phyloP scores from a whole-genome alignment of 192 early-diverging fungal species.

The Coemansia erecta region DNA sequence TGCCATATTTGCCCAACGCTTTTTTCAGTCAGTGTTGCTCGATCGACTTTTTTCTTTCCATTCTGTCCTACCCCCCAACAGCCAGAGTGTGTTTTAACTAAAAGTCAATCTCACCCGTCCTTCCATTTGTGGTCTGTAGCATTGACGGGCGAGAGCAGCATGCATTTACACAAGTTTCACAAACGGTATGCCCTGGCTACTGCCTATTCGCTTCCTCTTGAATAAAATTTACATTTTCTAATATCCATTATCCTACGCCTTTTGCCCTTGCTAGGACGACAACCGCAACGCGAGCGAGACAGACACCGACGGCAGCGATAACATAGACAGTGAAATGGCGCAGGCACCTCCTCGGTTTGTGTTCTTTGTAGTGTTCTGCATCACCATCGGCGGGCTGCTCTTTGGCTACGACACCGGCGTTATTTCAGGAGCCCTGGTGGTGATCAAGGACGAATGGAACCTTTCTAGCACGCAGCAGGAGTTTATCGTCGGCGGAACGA shows the following conservation, averaged over 20 bases:
- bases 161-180: background rate
- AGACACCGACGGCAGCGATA: constrained; percentile 4
- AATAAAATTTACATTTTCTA: background rate
- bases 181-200: background rate
- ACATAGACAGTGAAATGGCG: constrained; percentile 11
- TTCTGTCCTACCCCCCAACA: too few species aligned
- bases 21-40: background rate
- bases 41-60: background rate
- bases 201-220: too few species aligned
- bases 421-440: constrained; percentile 50
- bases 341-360: constrained; percentile 37
- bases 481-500: constrained; percentile 53
- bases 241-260: background rate
- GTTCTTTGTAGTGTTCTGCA: constrained; percentile 52
- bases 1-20: background rate
- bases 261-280: background rate
- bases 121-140: background rate
- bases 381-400: constrained; percentile 54
- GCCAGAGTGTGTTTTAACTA: too few species aligned
- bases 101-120: too few species aligned
- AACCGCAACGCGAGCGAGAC: background rate
- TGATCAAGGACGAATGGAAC: constrained; percentile 48
- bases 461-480: constrained; percentile 49
- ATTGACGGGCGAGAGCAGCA: constrained; percentile 2
- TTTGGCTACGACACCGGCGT: constrained; percentile 59